phyloP scores from a whole-genome alignment of 2,329 filamentous ascomycete genomes.

The Pseudofabraea citricarpa region DNA sequence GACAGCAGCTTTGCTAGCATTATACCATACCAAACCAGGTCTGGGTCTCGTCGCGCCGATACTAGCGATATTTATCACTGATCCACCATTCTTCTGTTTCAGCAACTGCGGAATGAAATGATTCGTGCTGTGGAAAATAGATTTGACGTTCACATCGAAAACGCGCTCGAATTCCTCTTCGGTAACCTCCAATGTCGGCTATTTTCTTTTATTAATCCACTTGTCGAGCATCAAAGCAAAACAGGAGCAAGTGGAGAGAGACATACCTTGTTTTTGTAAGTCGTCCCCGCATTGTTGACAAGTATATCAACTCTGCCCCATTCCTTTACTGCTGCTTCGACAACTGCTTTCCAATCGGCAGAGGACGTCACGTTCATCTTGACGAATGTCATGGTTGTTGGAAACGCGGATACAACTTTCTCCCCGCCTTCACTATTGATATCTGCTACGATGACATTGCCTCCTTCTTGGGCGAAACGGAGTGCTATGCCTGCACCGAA shows the following conservation, averaged over 20 bases:
- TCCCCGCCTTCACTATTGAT: constrained; percentile 49
- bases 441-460: constrained; percentile 57
- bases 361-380: constrained; percentile 45
- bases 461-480: constrained; percentile 55
- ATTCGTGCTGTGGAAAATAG: constrained; percentile 55
- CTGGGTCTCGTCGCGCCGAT: constrained; percentile 59
- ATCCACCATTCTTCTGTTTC: constrained; percentile 49
- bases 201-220: background rate
- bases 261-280: constrained; percentile 50
- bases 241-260: background rate
- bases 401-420: constrained; percentile 35
- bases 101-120: constrained; percentile 58
- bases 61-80: constrained; percentile 62
- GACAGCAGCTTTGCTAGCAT: constrained; percentile 63
- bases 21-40: constrained; percentile 64
- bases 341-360: constrained; percentile 47
- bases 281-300: constrained; percentile 57
- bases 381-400: constrained; percentile 30
- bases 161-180: constrained; percentile 62
- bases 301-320: constrained; percentile 52
- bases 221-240: background rate
- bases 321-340: constrained; percentile 38
- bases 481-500: constrained; percentile 59
- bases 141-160: constrained; percentile 66
- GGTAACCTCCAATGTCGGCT: constrained; percentile 56